phyloP scores from a whole-genome alignment of 1,139 yeast species.

The Debaryomyces singareniensis region DNA sequence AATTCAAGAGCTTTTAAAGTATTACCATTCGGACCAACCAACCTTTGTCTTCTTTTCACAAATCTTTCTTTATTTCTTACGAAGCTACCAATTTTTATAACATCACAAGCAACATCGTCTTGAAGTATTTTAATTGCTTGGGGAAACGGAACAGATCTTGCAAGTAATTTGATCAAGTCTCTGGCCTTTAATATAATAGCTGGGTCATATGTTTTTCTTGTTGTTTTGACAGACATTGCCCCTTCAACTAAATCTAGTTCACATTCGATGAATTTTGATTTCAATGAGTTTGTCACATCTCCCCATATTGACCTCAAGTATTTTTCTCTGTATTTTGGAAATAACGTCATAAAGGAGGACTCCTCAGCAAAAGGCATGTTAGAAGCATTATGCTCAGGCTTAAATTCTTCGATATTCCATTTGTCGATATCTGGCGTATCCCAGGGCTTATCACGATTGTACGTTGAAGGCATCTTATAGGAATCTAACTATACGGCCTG shows the following conservation, averaged over 20 bases:
- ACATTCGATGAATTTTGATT: constrained; percentile 68
- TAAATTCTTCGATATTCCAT: constrained; percentile 87
- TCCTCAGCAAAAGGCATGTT: constrained; percentile 91
- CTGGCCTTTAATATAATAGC: constrained; percentile 91
- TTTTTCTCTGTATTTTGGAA: constrained; percentile 93
- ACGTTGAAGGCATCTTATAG: constrained; percentile 76
- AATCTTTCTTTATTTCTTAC: constrained; percentile 90
- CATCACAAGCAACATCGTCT: constrained; percentile 94
- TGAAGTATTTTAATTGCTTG: constrained; percentile 89
- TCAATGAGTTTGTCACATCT: constrained; percentile 79
- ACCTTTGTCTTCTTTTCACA: constrained; percentile 90
- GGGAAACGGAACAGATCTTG: constrained; percentile 95
- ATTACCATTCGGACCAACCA: constrained; percentile 96
- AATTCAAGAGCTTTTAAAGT: constrained; percentile 93
- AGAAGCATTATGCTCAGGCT: constrained; percentile 79
- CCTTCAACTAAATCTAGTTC: constrained; percentile 91
- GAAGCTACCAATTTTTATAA: constrained; percentile 86
- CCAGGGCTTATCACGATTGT: constrained; percentile 96
- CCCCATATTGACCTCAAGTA: constrained; percentile 89
- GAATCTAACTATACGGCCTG: background rate
- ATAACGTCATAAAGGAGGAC: constrained; percentile 87
- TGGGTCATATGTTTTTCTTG: constrained; percentile 93
- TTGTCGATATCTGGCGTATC: constrained; percentile 93
- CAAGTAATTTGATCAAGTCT: constrained; percentile 85
- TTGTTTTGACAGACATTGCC: constrained; percentile 93